Evolutionary conservation across 306 rosid genomes (phyloP).

Genomic region (Prunus fruticosa): DNA sequence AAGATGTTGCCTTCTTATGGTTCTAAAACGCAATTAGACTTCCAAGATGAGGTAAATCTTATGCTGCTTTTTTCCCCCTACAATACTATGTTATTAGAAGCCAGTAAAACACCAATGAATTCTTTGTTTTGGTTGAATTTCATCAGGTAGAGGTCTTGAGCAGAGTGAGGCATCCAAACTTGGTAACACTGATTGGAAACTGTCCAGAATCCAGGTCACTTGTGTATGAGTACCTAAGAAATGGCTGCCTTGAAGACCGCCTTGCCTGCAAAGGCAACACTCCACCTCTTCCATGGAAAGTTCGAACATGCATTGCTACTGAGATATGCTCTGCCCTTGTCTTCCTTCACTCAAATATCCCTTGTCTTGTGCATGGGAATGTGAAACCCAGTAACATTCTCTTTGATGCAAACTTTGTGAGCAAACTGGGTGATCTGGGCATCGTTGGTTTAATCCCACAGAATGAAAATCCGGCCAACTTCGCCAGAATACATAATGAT

Average conservation of each 20-base stretch:
- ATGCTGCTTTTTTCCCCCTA: background rate
- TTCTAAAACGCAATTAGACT: constrained; percentile 52
- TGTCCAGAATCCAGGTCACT: constrained; percentile 79
- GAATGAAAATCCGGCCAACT: constrained; percentile 38
- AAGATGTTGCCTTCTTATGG: constrained; percentile 96
- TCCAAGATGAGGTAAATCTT: constrained; percentile 70
- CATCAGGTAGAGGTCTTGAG: constrained; percentile 87
- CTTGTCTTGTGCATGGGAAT: constrained; percentile 78
- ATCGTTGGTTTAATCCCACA: constrained; percentile 49
- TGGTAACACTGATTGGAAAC: constrained; percentile 66
- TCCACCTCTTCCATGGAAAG: constrained; percentile 76
- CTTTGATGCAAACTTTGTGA: constrained; percentile 73
- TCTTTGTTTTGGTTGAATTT: constrained; percentile 33
- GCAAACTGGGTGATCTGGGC: constrained; percentile 74
- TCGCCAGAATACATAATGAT: constrained; percentile 16
- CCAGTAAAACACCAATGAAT: background rate
- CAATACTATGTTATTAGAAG: background rate
- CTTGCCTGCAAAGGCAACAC: constrained; percentile 51
- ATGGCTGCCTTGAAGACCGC: constrained; percentile 78
- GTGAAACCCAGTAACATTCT: constrained; percentile 82
- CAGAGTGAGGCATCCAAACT: constrained; percentile 80
- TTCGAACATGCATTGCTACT: constrained; percentile 63
- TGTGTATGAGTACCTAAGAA: constrained; percentile 72
- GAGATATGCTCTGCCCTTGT: constrained; percentile 81
- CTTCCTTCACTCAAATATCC: constrained; percentile 73